Evolutionary conservation across 495 filamentous ascomycete species (phyloP).

Genomic region (Daldinia concentrica): DNA sequence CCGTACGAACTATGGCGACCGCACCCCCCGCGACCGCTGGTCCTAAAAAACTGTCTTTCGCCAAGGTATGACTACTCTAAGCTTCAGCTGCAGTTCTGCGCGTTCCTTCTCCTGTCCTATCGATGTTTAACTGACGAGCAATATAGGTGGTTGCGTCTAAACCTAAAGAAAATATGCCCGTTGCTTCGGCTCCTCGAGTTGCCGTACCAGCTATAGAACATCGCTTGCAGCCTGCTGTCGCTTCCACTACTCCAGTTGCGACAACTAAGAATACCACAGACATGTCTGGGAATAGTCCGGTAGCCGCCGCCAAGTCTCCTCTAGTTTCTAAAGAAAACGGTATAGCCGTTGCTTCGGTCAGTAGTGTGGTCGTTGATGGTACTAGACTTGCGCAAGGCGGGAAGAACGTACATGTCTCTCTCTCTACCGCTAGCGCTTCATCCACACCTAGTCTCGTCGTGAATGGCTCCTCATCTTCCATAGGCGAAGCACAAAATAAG

Average conservation of each 20-base stretch:
- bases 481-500: conserved; percentile 47
- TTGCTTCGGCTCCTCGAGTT: conserved; percentile 44
- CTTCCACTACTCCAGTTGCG: conserved; percentile 14
- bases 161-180: conserved; percentile 54
- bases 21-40: conserved; percentile 52
- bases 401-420: conserved; percentile 48
- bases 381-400: conserved; percentile 51
- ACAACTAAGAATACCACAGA: conserved; percentile 21
- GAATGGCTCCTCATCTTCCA: conserved; percentile 56
- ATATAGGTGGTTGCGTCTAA: conserved; percentile 64
- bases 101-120: conserved; percentile 1
- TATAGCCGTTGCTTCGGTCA: conserved; percentile 8
- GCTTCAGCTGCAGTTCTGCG: neutral
- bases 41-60: conserved; percentile 61
- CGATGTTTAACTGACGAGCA: conserved; percentile 12
- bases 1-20: conserved; percentile 51
- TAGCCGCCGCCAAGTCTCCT: conserved; percentile 34
- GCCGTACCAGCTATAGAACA: conserved; percentile 45
- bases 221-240: conserved; percentile 33
- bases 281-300: conserved; percentile 25
- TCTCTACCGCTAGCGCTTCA: conserved; percentile 36
- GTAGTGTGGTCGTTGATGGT: conserved; percentile 25
- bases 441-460: conserved; percentile 59
- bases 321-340: conserved; percentile 32
- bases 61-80: conserved; percentile 60